Percentiles rank a stretch among this genome's conserved stretches.
Conservation (phyloP, 176 grass and related monocot species). For the Eragrostis curvula region DNA sequence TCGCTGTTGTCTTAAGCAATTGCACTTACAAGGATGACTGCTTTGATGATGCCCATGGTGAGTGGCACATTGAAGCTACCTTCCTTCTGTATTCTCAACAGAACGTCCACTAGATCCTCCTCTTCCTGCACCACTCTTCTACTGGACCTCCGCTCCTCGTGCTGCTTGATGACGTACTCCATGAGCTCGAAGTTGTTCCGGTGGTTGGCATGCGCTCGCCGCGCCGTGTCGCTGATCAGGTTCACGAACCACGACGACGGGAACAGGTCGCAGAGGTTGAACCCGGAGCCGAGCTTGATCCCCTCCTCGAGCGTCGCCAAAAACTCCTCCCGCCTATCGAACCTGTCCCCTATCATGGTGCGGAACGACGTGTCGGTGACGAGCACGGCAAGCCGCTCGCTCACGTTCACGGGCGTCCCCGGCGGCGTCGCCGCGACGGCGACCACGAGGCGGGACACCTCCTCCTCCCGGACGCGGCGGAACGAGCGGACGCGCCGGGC, state of each 20-base stretch:
- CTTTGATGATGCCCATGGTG: conserved; percentile 38
- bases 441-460: not conserved
- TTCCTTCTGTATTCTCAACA: conserved; percentile 21
- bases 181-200: conserved; percentile 35
- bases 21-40: not conserved
- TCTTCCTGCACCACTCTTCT: not conserved
- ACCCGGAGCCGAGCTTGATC: not conserved
- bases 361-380: conserved; percentile 34
- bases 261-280: conserved; percentile 45
- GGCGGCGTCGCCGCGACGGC: not conserved
- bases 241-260: conserved; percentile 38
- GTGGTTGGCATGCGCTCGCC: conserved; percentile 8
- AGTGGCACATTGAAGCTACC: conserved; percentile 9
- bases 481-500: not conserved
- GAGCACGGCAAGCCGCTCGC: not conserved
- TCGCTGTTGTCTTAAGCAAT: too few relatives aligned
- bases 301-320: not conserved
- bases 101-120: conserved; percentile 4
- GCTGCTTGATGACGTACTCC: conserved; percentile 34
- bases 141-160: conserved; percentile 13
- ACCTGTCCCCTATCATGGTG: conserved; percentile 19
- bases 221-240: not conserved
- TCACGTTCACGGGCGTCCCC: not conserved
- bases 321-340: conserved; percentile 29
- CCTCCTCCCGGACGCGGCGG: conserved; percentile 12